These are phyloP conservation scores for Gentiana macrophylla DNA, from an alignment of 257 asterid species.

Conservation along the genomic window DNA sequence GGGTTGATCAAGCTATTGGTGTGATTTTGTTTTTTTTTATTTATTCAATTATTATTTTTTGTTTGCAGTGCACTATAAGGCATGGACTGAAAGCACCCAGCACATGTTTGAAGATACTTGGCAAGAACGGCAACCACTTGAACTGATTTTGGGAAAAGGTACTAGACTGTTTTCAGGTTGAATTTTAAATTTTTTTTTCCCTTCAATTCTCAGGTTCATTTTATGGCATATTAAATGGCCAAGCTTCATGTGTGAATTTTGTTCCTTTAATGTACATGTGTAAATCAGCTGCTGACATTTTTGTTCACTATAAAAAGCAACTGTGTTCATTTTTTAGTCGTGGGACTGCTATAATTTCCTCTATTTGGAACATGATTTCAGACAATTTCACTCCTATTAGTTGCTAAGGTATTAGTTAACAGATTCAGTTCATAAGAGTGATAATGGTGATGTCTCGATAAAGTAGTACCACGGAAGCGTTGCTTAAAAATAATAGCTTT, in stretches of 20 bases:
- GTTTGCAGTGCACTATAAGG: constrained; percentile 74
- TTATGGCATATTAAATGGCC: too few relatives aligned
- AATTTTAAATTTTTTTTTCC: neutral
- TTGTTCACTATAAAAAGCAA: neutral
- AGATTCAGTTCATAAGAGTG: too few relatives aligned
- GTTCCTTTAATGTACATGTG: neutral
- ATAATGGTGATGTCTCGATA: too few relatives aligned
- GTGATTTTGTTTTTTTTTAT: neutral
- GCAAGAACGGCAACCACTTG: constrained; percentile 90
- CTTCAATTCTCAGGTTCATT: neutral
- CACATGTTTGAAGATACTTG: constrained; percentile 98
- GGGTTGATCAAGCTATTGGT: too few relatives aligned
- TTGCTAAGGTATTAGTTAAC: too few relatives aligned
- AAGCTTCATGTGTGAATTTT: neutral
- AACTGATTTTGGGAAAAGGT: constrained; percentile 93
- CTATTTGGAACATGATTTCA: too few relatives aligned
- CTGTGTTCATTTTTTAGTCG: neutral
- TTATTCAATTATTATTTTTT: neutral
- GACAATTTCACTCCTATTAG: too few relatives aligned
- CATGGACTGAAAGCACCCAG: constrained; percentile 83
- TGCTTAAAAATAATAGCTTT: neutral
- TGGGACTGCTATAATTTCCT: too few relatives aligned
- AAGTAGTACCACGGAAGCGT: too few relatives aligned
- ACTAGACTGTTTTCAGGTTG: neutral
- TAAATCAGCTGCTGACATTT: neutral